Evolutionary conservation across 371 early-diverging fungal species (phyloP), one percentile per base, ranked within the genome.

Genomic region (Mortierella sp.): DNA sequence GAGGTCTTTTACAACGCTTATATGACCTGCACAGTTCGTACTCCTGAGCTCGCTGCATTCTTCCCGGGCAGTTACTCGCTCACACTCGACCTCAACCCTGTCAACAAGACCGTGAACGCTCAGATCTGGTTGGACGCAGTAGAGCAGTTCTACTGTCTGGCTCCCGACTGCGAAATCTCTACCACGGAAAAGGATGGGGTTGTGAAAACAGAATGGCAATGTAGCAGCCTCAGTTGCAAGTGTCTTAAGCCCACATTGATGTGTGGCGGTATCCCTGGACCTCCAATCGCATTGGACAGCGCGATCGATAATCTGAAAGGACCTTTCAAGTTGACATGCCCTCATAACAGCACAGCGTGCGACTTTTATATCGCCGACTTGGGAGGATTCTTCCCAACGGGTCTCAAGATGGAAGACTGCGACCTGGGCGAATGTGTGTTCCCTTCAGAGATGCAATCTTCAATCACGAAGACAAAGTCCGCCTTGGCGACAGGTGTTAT

Each of bases 401-500:
- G 78, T 51, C 63, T 76, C 23, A 28, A 66, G 42, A 65, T 76
- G 70, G 53, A 31, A 2, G 66, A 70, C 23, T 76, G 78, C 30
- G 66, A 76, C 23, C 2, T 49, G 16, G 70, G 78, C 48, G 78
- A 76, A 34, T 76, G 78, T 62, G 70, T 76, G 23, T 76, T 63
- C 63, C 70, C 70, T 1, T 60, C 70, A 2, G 78, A 76, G 63
- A 61, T 65, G 59, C 49, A 46, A 12, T 69, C 70, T 18, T 57
- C 68, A 0, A 3, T 66, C 12, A 47, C 67, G 5, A 18, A 47
- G 0, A 34, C 58, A 24, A 28, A 65, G 24, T 18, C 39, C 34
- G 34, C 58, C 1, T 43, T 76, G 66, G 43, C 78, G 0, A 41
- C 67, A 0, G 78, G 78, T 21, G 66, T 76, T 19, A 66, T 76